phyloP scores from a whole-genome alignment of 345 rosid species.

The Moricandia arvensis region DNA sequence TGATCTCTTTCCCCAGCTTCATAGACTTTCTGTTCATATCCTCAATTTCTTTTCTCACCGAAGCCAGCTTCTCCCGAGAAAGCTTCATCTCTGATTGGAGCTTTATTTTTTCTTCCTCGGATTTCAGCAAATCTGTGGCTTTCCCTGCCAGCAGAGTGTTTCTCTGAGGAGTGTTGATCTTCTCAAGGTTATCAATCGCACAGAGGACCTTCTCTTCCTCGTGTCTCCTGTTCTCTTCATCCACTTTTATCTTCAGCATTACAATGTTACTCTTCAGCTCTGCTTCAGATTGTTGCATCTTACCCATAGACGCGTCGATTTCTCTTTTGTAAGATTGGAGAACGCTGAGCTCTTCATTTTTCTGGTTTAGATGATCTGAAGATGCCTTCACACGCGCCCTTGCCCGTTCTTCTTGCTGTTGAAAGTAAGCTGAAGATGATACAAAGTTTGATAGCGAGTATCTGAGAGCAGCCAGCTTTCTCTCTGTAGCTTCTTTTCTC shows the following conservation, averaged over 20 bases:
- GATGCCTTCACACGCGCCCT: constrained; percentile 46
- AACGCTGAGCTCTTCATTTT: constrained; percentile 45
- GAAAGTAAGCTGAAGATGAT: constrained; percentile 57
- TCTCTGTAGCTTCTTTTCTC: constrained; percentile 48
- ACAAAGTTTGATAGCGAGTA: constrained; percentile 54
- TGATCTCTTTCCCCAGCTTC: constrained; percentile 48
- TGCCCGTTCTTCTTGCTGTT: constrained; percentile 66
- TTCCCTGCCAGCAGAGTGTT: constrained; percentile 55
- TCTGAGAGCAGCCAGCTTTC: constrained; percentile 66
- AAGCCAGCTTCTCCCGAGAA: constrained; percentile 55
- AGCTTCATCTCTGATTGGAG: constrained; percentile 60
- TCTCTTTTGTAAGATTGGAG: constrained; percentile 51
- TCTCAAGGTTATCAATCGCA: constrained; percentile 77
- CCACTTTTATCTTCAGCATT: constrained; percentile 57
- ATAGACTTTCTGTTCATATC: constrained; percentile 40
- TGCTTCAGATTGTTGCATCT: constrained; percentile 52
- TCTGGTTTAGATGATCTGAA: constrained; percentile 41
- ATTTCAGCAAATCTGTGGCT: constrained; percentile 75
- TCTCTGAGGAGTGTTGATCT: constrained; percentile 41
- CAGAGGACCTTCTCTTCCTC: constrained; percentile 77
- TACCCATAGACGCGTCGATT: constrained; percentile 46
- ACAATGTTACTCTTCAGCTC: constrained; percentile 50
- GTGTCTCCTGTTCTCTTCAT: constrained; percentile 67
- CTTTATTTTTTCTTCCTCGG: constrained; percentile 75
- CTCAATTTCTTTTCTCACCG: constrained; percentile 47